These are phyloP conservation scores for Peronosclerospora sorghi DNA, from an alignment of 352 stramenopile species.

Conservation along the genomic window DNA sequence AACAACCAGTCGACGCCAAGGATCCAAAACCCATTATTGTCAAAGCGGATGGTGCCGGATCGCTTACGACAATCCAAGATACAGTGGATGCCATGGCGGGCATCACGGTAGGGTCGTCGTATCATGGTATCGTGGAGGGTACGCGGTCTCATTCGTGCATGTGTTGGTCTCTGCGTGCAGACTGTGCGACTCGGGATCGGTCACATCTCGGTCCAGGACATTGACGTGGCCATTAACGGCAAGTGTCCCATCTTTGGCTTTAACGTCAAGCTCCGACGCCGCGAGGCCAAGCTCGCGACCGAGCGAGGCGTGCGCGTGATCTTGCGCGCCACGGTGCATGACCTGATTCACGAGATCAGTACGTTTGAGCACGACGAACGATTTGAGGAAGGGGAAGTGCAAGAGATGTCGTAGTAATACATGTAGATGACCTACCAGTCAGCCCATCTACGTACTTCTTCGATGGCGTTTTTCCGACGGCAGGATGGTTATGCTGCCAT, in stretches of 20 bases:
- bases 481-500: too few relatives aligned
- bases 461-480: too few relatives aligned
- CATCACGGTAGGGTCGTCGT: conserved; percentile 26
- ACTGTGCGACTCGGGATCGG: conserved; percentile 72
- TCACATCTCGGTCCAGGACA: conserved; percentile 64
- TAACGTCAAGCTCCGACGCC: conserved; percentile 57
- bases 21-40: conserved; percentile 62
- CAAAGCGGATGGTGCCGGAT: conserved; percentile 65
- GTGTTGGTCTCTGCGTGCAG: conserved; percentile 13
- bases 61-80: conserved; percentile 76
- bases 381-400: too few relatives aligned
- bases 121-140: too few relatives aligned
- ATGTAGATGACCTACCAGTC: too few relatives aligned
- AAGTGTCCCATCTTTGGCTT: conserved; percentile 81
- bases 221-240: conserved; percentile 69
- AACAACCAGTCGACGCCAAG: conserved; percentile 24
- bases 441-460: too few relatives aligned
- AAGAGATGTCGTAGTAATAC: too few relatives aligned
- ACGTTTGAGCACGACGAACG: conserved; percentile 27
- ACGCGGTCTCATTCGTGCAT: too few relatives aligned
- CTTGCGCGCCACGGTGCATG: conserved; percentile 59
- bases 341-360: conserved; percentile 65
- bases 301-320: conserved; percentile 53
- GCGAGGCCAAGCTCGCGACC: conserved; percentile 45
- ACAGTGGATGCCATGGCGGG: conserved; percentile 64